Base-by-base conservation (phyloP, 805 yeast species). In the Sporopachydermia lactativora region DNA sequence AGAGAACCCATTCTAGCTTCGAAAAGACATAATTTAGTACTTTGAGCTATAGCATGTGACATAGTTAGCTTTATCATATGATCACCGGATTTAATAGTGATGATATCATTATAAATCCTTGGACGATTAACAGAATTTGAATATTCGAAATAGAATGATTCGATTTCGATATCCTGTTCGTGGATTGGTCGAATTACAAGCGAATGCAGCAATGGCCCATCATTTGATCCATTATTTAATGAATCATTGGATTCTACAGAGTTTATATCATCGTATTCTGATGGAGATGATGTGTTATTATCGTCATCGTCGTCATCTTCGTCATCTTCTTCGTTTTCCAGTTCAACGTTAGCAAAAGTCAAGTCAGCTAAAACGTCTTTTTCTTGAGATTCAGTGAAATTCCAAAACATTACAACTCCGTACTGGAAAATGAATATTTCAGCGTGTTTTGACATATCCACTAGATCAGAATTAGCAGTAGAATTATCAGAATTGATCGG, bases 371-470 rank as follows among this genome's bases (percentile, higher is more conserved):
- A 67, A 15, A 92, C 75, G 51, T 89, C 92, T 62, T 86, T 86
- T 52, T 92, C 98, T 54, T 92, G 96, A 4, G 73, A 66, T 54
- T 86, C 96, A 2, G 89, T 76, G 50, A 92, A 86, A 53, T 92
- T 92, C 98, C 98, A 92, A 53, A 92, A 88, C 15, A 92, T 96
- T n/a, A 92, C 85, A 11, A 89, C 94, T 15, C 98, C 98, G 55
- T 92, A 92, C 41, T 75, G 77, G 55, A 89, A 76, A 11, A 92
- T 72, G 52, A 92, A 92, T 66, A 92, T 70, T 52, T 89, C 97
- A 0, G 96, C 70, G 41, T 61, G 62, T 47, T 73, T 73, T 3
- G 71, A 60, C 39, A 70, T 62, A 43, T 74, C 76, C 0, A 24
- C n/a, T 24, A n/a, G n/a, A 24, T 24, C 31, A 68, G 61, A n/a